These are phyloP conservation scores for Pythium aquatile DNA, from an alignment of 352 stramenopile genomes.

Conservation along the genomic window DNA sequence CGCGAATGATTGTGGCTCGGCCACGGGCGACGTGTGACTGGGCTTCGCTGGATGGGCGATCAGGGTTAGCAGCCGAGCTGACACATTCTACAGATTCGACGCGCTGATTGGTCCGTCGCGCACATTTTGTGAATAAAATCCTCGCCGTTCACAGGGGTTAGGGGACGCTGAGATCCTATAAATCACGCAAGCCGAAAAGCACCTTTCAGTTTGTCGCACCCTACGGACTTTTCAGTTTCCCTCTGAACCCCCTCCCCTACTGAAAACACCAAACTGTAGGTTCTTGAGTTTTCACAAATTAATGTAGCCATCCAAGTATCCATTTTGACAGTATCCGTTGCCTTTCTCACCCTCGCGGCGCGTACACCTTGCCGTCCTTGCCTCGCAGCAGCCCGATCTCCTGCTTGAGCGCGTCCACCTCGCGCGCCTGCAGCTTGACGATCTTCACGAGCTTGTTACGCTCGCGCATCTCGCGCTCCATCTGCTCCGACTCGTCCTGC, in stretches of 20 bases:
- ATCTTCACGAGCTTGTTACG: conserved; percentile 87
- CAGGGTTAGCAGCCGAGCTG: conserved; percentile 21
- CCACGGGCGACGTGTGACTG: neutral
- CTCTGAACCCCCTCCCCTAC: neutral
- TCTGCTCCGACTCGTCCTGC: conserved; percentile 47
- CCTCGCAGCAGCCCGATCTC: conserved; percentile 85
- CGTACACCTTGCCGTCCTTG: conserved; percentile 82
- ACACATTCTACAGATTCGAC: conserved; percentile 14
- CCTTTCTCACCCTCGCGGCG: conserved; percentile 31
- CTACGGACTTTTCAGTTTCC: conserved; percentile 2
- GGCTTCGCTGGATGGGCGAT: conserved; percentile 16
- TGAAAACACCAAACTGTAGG: neutral
- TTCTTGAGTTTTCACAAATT: conserved; percentile 8
- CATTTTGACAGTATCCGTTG: neutral
- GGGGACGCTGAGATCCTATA: conserved; percentile 1
- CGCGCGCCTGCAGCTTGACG: conserved; percentile 89
- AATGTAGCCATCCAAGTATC: conserved; percentile 19
- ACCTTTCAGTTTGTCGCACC: neutral
- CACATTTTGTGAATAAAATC: conserved; percentile 14
- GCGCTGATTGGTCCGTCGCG: conserved; percentile 15
- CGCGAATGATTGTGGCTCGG: conserved; percentile 15
- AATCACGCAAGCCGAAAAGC: neutral
- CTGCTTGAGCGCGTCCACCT: conserved; percentile 90
- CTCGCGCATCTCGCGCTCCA: conserved; percentile 82
- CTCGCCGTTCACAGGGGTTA: conserved; percentile 2